Evolutionary conservation across 2,329 filamentous ascomycete species (phyloP), one percentile per base, ranked within the genome.

Genomic region (Hypomyces rosellus): DNA sequence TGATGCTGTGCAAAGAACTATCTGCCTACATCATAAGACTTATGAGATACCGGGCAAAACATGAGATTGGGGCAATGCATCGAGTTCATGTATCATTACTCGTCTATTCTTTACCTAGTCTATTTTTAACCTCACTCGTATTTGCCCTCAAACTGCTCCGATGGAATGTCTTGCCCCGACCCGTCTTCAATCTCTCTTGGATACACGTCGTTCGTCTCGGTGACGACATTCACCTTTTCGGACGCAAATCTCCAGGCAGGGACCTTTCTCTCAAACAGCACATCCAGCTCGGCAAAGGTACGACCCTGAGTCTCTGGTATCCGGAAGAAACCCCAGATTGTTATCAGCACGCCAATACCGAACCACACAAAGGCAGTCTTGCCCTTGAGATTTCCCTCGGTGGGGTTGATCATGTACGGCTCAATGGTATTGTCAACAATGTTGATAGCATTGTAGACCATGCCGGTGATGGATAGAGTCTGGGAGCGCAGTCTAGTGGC

Each of bases 341-440:
- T 53, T 13, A 53, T 43, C 44, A 53, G 25, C n/a, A 53, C 45
- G 5, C 51, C 50, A 34, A 53, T 45, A 3, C 44, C 51, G 5
- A 53, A 53, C 51, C 51, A 53, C 22, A 53, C 51, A 45, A 53
- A 51, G 2, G 52, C 76, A 38, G 59, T 59, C 46, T 60, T 58
- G 5, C 61, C 69, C 64, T 52, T 62, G 57, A 67, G 65, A 50
- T 73, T 64, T 43, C 53, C 54, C 11, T 58, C 60, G 2, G 57
- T 62, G 3, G 68, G 65, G 51, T 69, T 69, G 52, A 69, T 60
- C 1, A 68, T 57, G 39, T 66, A 66, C 11, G 65, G 63, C 51
- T 63, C 58, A 8, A 66, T 39, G 5, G 53, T 49, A 38, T 53
- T 55, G 16, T 45, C 50, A 36, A 54, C 48, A 9, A 57, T 59